Percentiles rank a stretch among this genome's conserved stretches.
Evolutionary conservation across 2,329 filamentous ascomycete species (phyloP).

Genomic region (Bretziella fagacearum): DNA sequence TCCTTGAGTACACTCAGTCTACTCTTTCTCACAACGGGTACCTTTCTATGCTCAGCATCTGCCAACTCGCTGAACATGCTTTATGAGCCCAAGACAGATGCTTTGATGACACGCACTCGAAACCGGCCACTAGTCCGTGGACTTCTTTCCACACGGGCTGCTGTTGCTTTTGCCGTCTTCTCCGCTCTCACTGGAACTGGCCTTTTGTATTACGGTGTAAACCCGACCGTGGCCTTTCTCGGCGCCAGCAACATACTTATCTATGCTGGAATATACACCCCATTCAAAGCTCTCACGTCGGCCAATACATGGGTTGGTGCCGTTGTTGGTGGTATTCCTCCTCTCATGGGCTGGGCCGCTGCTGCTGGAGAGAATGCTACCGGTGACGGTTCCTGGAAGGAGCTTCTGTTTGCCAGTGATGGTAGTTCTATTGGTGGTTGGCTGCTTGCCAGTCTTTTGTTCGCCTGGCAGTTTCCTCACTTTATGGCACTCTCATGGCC

Average conservation of each 20-base stretch:
- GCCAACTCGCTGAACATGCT: conserved; percentile 97
- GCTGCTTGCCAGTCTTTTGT: conserved; percentile 69
- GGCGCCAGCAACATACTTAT: conserved; percentile 72
- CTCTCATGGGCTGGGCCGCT: conserved; percentile 95
- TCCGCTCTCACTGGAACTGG: conserved; percentile 53
- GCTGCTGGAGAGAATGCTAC: conserved; percentile 78
- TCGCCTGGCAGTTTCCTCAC: conserved; percentile 96
- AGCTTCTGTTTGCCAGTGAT: conserved; percentile 51
- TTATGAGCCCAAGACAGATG: conserved; percentile 78
- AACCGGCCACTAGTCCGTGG: conserved; percentile 77
- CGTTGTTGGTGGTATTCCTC: conserved; percentile 81
- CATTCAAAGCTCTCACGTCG: conserved; percentile 70
- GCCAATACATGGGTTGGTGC: conserved; percentile 93
- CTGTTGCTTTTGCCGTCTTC: conserved; percentile 60
- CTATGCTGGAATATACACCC: conserved; percentile 86
- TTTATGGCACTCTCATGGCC: conserved; percentile 88
- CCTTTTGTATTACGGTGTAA: conserved; percentile 75
- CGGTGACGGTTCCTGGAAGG: conserved; percentile 55
- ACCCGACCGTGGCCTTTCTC: conserved; percentile 77
- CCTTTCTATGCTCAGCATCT: conserved; percentile 71
- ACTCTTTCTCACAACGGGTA: conserved; percentile 78
- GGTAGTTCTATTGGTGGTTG: conserved; percentile 61
- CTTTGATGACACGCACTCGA: conserved; percentile 81
- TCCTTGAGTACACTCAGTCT: conserved; percentile 83
- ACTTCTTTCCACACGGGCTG: conserved; percentile 54